Evolutionary conservation across 192 early-diverging fungal genomes (phyloP).

Genomic region (Geosiphon pyriformis): DNA sequence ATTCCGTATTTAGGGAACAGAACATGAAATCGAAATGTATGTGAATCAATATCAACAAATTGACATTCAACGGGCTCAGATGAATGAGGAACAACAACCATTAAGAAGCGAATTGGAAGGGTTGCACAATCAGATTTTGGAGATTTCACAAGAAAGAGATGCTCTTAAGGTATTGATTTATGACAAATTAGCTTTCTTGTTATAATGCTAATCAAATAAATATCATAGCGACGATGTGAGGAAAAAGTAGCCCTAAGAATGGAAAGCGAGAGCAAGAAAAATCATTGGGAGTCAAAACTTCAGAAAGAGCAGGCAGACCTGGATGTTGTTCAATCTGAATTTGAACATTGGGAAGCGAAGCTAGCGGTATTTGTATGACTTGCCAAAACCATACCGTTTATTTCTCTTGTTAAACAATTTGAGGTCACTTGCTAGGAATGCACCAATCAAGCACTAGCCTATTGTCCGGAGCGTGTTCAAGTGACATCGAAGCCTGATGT

Average conservation of each 20-base stretch:
- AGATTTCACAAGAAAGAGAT: neutral
- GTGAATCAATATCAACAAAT: slow-evolving; percentile 55
- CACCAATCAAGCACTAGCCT: slow-evolving; percentile 45
- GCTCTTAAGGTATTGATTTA: slow-evolving; percentile 25
- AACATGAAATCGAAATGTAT: slow-evolving; percentile 50
- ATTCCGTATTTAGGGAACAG: slow-evolving; percentile 41
- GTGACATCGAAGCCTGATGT: slow-evolving; percentile 35
- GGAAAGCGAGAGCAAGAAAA: slow-evolving; percentile 36
- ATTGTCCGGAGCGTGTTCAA: slow-evolving; percentile 60
- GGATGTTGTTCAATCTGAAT: slow-evolving; percentile 21
- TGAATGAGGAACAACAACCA: slow-evolving; percentile 30
- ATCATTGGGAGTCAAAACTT: slow-evolving; percentile 52
- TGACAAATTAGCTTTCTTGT: neutral
- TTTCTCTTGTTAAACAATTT: no score
- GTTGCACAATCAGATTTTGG: slow-evolving; percentile 31
- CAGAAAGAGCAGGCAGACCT: slow-evolving; percentile 31
- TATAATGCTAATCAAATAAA: neutral
- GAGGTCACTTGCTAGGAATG: slow-evolving; percentile 38
- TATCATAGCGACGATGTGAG: slow-evolving; percentile 20
- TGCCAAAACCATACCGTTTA: no score
- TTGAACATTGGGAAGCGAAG: slow-evolving; percentile 27
- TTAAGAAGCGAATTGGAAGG: slow-evolving; percentile 37
- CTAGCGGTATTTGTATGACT: slow-evolving; percentile 33
- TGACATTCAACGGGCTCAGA: slow-evolving; percentile 32
- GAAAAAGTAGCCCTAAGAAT: slow-evolving; percentile 22